A percentile compares a stretch with the other conserved stretches of the same genome.
Evolutionary conservation across 2,329 filamentous ascomycete species (phyloP).

Genomic region (Scolecobasidium constrictum): DNA sequence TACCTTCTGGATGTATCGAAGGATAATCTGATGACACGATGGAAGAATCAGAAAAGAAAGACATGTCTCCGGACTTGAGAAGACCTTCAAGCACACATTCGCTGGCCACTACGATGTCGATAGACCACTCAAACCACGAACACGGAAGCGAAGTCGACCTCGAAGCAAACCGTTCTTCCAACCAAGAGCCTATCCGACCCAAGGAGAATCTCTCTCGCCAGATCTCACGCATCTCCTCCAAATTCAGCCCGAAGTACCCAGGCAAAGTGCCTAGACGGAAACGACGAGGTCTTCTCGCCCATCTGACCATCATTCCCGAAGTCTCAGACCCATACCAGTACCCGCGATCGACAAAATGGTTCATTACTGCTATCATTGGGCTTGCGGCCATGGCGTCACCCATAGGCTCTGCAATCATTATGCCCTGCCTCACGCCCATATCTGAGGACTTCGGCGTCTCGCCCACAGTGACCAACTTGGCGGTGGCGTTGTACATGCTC

Average conservation of each 20-base stretch:
- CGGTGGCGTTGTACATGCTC: constrained; percentile 30
- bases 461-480: constrained; percentile 26
- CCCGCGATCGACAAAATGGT: constrained; percentile 66
- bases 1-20: no score
- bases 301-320: constrained; percentile 64
- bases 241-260: constrained; percentile 3
- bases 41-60: constrained; percentile 8
- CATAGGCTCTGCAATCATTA: constrained; percentile 74
- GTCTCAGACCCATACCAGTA: constrained; percentile 66
- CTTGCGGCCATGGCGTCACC: constrained; percentile 68
- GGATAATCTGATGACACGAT: not conserved
- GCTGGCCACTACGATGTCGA: no score
- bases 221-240: not conserved
- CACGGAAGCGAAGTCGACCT: no score
- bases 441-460: constrained; percentile 20
- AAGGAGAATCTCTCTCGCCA: not conserved
- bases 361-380: constrained; percentile 67
- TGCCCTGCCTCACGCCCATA: constrained; percentile 38
- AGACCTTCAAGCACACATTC: no score
- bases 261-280: constrained; percentile 34
- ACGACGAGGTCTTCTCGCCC: constrained; percentile 62
- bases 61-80: no score
- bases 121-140: no score
- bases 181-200: no score
- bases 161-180: no score